Evolutionary conservation across 495 filamentous ascomycete genomes (phyloP), one percentile per base, ranked within the genome.

Genomic region (Hypoxylon lienhwacheense): DNA sequence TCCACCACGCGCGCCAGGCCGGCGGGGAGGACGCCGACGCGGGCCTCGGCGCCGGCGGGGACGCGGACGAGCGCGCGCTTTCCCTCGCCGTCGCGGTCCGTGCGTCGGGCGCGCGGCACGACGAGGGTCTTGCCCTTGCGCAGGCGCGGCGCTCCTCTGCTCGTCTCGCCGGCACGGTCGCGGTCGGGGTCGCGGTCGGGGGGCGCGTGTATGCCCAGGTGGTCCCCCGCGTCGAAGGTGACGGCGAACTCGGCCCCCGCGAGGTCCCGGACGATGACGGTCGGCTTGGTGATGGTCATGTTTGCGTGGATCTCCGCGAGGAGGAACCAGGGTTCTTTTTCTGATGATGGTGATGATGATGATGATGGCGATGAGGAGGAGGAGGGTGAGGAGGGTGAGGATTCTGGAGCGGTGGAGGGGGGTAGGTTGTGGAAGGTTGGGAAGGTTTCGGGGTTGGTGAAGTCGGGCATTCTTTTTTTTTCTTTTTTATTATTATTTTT

Each of bases 201-300:
- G 8, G 12, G 20, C 22, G 37, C 16, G n/a, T n/a, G n/a, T n/a
- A 58, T 34, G 14, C 58, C 58, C 1, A 41, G 58, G 31, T 64
- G 40, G 26, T 49, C 40, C 15, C 61, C 63, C 44, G 66, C 61
- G 29, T 70, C 60, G 15, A 71, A 75, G 11, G 70, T 65, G 2
- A 77, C 65, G 1, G 72, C 72, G 50, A 75, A 76, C 26, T 69
- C 61, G 12, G 42, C 37, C 22, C 41, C 45, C 12, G 44, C 17
- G 7, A 53, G 22, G 61, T 76, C 73, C 25, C 60, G 48, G 5
- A 65, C 69, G 40, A 77, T 65, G 1, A 76, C 54, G 5, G 74
- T 77, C 1, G 74, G 72, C 42, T 75, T 71, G 2, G 66, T 76
- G 47, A 77, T 70, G n/a, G 74, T 76, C 68, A 77, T 75, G 67